Conservation (phyloP, 805 yeast species). For the Teunomyces funiuensis region DNA sequence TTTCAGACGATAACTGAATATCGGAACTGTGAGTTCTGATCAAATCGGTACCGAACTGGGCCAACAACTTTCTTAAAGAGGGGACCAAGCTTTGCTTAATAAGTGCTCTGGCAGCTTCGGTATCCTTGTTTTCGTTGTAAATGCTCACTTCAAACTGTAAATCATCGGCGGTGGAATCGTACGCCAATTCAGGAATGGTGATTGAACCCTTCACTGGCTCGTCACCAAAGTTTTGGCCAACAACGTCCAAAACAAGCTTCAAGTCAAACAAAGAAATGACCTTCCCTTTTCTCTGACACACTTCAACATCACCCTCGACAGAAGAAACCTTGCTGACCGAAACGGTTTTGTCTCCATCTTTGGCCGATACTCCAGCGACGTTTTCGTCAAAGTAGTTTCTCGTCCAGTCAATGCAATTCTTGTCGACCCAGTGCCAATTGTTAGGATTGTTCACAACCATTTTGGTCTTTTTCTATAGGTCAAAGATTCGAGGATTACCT, state of each 20-base stretch:
- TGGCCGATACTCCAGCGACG: conserved; percentile 49
- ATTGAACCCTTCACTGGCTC: conserved; percentile 65
- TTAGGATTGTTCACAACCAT: conserved; percentile 98
- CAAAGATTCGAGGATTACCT: neutral
- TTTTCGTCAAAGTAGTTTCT: conserved; percentile 67
- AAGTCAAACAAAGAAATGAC: conserved; percentile 89
- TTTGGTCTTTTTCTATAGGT: conserved; percentile 5
- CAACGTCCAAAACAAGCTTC: conserved; percentile 58
- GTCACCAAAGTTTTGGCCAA: conserved; percentile 41
- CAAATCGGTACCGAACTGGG: conserved; percentile 74
- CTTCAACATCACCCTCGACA: conserved; percentile 95
- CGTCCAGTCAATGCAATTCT: conserved; percentile 93
- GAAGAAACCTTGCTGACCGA: conserved; percentile 46
- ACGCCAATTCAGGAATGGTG: conserved; percentile 87
- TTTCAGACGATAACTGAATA: conserved; percentile 68
- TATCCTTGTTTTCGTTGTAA: conserved; percentile 48
- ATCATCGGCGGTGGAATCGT: conserved; percentile 84
- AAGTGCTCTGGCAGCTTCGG: conserved; percentile 53
- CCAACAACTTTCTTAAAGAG: conserved; percentile 57
- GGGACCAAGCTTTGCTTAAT: conserved; percentile 62
- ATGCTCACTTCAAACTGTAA: conserved; percentile 80
- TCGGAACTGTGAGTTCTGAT: conserved; percentile 76
- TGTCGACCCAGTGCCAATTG: conserved; percentile 99
- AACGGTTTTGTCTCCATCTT: conserved; percentile 30
- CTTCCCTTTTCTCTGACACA: conserved; percentile 94